Base-by-base conservation (phyloP, 441 rosid genomes). In the Rhodomyrtus psidioides region DNA sequence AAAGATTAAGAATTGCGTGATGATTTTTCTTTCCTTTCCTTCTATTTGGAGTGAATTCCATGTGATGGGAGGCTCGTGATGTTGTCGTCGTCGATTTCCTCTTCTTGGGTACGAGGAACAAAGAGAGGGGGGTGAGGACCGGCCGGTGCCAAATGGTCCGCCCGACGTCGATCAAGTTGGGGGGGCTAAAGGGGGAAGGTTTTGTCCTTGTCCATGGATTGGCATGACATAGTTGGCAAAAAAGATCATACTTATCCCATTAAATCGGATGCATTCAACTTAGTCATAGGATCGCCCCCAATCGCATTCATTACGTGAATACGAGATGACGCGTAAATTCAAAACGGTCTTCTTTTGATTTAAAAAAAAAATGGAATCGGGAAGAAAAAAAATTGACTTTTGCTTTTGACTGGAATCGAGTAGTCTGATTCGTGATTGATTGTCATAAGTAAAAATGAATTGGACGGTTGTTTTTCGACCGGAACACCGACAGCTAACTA, bases 331-430 rank as follows among this genome's bases (percentile, higher is more conserved):
- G 49, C 3, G 4, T 0, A 57, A 26, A 56, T 56, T 24, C 10
- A 1, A 3, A 56, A 13, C 5, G 15, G 6, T 12, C 28, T 57
- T 57, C 5, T 56, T 9, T 21, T 34, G 34, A 34, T 34, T 34
- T 34, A 34, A 9, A 51, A 12, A 51, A 51, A 12, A 51, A 46
- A 9, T n/a, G 9, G 14, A 24, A 34, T 34, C 8, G 3, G 2
- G 46, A 1, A 34, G 12, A 0, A 21, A 65, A 34, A 21, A 65
- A 34, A 30, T 0, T 3, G 2, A 1, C 21, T 39, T 21, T 8
- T 10, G 49, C 15, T 2, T 34, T 3, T 1, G 2, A 21, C 0
- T 1, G 15, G 2, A 9, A 4, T 1, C 0, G 3, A 34, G n/a
- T 23, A 5, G 2, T 13, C 1, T 6, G 34, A 23, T 2, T 34